Evolutionary conservation across 2,329 filamentous ascomycete genomes (phyloP), one percentile per base, ranked within the genome.

Genomic region (Herpotrichia juniperi): DNA sequence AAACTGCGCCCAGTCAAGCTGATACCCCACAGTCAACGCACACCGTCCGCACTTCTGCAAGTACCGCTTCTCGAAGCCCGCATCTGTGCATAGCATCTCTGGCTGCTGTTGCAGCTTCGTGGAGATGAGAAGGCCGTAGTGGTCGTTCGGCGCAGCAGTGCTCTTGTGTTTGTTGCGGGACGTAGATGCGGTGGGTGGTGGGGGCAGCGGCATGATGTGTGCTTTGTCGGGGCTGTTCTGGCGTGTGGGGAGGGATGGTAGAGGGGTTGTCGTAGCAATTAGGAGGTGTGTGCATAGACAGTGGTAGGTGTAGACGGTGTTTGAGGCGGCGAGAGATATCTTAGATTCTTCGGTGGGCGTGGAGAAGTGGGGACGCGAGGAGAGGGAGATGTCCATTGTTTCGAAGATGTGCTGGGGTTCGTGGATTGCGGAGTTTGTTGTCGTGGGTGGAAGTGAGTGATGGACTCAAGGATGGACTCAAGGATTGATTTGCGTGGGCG

Each of bases 271-370:
- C 39, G 78, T 86, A 19, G 85, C 81, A 56, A 89, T 79, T 48
- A 89, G 75, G 56, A 89, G 81, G 61, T 86, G 81, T 40, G 78
- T 84, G 79, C 87, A 90, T 67, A 87, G 79, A 78, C 87, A 89
- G 74, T 84, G 82, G 72, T 84, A 84, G 53, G 81, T 83, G 69
- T 81, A 74, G 56, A 82, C 68, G 46, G 68, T 69, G 61, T 64
- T 65, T 51, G 61, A 63, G 51, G 68, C 62, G 42, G 69, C 66
- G 47, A 73, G 66, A 48, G 66, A 67, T 53, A 72, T 67, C 40
- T 72, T 68, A 12, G 59, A 57, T 4, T 64, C 53, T 1, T 61
- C 63, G 34, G 42, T 30, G 24, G 42, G 45, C n/a, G 26, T 16
- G 24, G 25, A 28, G 40, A 43, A 43, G 40, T 28, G 26, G 40